Base-by-base conservation (phyloP, 805 yeast genomes). In the Zygosaccharomyces bailii region DNA sequence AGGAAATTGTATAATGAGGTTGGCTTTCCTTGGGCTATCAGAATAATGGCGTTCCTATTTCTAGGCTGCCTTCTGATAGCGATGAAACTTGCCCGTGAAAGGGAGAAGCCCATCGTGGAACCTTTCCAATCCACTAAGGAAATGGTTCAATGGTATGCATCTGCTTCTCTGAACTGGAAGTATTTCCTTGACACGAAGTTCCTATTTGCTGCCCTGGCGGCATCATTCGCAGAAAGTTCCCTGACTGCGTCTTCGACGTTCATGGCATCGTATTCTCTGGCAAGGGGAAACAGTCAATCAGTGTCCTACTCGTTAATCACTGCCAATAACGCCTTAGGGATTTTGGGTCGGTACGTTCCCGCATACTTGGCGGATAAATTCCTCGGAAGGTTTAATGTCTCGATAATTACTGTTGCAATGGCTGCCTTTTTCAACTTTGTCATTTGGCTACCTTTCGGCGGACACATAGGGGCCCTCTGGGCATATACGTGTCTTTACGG, bases 1-100 rank as follows among this genome's bases (percentile, higher is more conserved):
- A 70, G 77, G 49, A 65, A 68, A 24, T 58, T 80, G 19, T 80
- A 77, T 50, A 57, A 56, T 1, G 65, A 68, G 38, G 74, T 77
- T 24, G 85, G 84, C 0, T 80, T 73, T 50, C 62, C 67, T 5
- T 80, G 86, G 85, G 81, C 84, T 0, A 70, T 80, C 35, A 64
- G 86, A 54, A 70, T 72, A 4, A 52, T 80, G 19, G 79, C 76
- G 3, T 70, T 79, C 36, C 55, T 78, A 7, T 73, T 75, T 48
- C 51, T 71, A 4, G 67, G 55, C 5, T 70, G 76, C 42, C 57
- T 73, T 19, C 8, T 55, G 1, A 41, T 61, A n/a, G 63, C 79
- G 0, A 43, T 66, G 2, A 30, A 67, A 1, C 54, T 75, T 10
- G 69, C 71, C 3, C 69, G 60, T 42, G 80, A 76, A 44, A 68